Base-by-base conservation (phyloP, 2,329 filamentous ascomycete species). In the Clonostachys byssicola region DNA sequence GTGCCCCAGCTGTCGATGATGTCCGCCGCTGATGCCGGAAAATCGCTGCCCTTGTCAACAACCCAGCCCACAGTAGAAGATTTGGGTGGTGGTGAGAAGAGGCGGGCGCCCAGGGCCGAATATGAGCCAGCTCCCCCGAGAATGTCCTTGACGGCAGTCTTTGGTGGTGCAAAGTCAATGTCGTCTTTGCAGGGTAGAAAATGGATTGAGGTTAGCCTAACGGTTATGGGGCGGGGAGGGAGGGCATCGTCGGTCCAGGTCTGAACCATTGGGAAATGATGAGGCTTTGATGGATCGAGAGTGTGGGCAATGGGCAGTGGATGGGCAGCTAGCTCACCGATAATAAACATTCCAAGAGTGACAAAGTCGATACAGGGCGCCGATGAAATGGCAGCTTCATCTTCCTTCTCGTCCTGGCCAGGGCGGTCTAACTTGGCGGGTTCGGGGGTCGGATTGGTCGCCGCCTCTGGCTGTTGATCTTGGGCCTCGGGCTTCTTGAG, bases 81-180 rank as follows among this genome's bases (percentile, higher is more conserved):
- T 42, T 74, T 60, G 4, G 83, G 76, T 34, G 75, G 70, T 3
- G 89, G 88, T 5, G 90, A 92, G 63, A 96, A 87, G 43, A 99
- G 75, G 34, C 94, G 88, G 16, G 94, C 94, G 17, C 94, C 94
- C 7, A 97, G 73, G 8, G 91, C 90, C 9, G 88, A 86, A 64
- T 89, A 97, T 3, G 91, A 81, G 23, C 92, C 94, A 30, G 88
- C 94, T 20, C 94, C 94, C 45, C 94, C 94, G n/a, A 94, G 75
- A 17, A 96, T 79, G 60, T 92, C 78, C 56, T 79, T 81, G 38
- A 87, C 85, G 12, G 86, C 76, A 5, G 85, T 79, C 47, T 71
- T 83, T 40, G 86, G 82, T 4, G 85, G 84, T 34, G 81, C 74
- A 59, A 90, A 95, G 57, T 96, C 88, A 58, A 97, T 97, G 51